Conservation (phyloP, 208 protist species). For the Phytomonas sp. region DNA sequence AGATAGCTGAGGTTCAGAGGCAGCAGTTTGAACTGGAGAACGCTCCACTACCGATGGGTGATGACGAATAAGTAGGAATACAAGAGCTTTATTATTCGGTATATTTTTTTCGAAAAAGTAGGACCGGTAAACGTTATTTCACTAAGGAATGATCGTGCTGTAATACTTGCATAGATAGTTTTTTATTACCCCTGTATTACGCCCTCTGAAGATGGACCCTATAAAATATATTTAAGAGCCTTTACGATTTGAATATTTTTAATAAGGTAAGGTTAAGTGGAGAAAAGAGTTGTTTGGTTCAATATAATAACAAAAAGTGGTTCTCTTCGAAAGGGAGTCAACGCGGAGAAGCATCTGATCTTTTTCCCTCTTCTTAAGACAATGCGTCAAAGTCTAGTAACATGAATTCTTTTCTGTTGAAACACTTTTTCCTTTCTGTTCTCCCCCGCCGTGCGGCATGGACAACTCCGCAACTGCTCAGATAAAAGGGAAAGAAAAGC, state of each 20-base stretch:
- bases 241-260: constrained; percentile 87
- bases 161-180: not conserved
- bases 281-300: not conserved
- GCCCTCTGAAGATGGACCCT: not conserved
- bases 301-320: constrained; percentile 94
- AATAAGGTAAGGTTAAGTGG: constrained; percentile 87
- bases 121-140: not conserved
- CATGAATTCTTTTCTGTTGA: constrained; percentile 16
- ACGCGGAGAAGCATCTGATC: not conserved
- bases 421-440: constrained; percentile 84
- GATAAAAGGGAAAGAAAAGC: constrained; percentile 8
- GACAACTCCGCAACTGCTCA: not conserved
- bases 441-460: not conserved
- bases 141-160: not conserved
- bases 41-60: constrained; percentile 91
- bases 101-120: not conserved
- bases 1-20: constrained; percentile 77
- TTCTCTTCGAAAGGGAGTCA: constrained; percentile 33
- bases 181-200: not conserved
- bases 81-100: constrained; percentile 10
- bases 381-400: not conserved
- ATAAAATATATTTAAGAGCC: not conserved
- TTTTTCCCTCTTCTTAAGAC: not conserved
- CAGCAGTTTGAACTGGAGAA: constrained; percentile 82
- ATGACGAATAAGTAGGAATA: constrained; percentile 86